Evolutionary conservation across 2,329 filamentous ascomycete genomes (phyloP), one percentile per base, ranked within the genome.

Genomic region (Phialophora macrospora): DNA sequence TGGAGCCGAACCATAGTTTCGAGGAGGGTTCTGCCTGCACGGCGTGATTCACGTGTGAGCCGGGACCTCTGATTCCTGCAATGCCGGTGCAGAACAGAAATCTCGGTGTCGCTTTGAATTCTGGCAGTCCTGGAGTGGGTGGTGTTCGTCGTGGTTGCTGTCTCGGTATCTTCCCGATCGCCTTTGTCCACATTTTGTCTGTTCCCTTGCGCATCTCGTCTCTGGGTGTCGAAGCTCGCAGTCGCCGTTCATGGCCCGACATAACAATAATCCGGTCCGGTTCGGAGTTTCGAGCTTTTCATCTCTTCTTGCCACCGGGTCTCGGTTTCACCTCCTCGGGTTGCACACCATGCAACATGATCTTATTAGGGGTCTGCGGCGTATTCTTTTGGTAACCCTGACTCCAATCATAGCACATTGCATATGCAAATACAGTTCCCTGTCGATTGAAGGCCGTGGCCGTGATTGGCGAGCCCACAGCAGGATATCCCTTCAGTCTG

Each of bases 371-470:
- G 24, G 74, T 73, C 61, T 84, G 85, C 64, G 88, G 87, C 28
- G 83, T 95, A 80, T 98, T 98, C 71, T 84, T 87, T 70, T 90
- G 87, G 80, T 94, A 97, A 17, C 95, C 95, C 83, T 99, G 98
- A 81, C 90, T 93, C 95, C 95, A 99, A 81, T 99, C 95, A 78
- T 99, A 99, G 76, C 92, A 93, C 55, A 97, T 87, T 28, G 93
- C 92, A 73, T 95, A 95, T 17, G 91, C 91, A 75, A 95, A 95
- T 74, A 94, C 92, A 75, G 80, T 89, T 60, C 95, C 95, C 64
- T 84, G 90, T 73, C 88, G 87, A 81, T 93, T 96, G 84, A 99
- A 99, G n/a, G 88, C 91, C 1, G 93, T 97, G 26, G 91, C 85
- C 7, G 90, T 90, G 80, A 99, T 99, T 74, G 90, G 92, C 64